Evolutionary conservation across 2,329 filamentous ascomycete species (phyloP).

Genomic region (Aspergillus sp.): DNA sequence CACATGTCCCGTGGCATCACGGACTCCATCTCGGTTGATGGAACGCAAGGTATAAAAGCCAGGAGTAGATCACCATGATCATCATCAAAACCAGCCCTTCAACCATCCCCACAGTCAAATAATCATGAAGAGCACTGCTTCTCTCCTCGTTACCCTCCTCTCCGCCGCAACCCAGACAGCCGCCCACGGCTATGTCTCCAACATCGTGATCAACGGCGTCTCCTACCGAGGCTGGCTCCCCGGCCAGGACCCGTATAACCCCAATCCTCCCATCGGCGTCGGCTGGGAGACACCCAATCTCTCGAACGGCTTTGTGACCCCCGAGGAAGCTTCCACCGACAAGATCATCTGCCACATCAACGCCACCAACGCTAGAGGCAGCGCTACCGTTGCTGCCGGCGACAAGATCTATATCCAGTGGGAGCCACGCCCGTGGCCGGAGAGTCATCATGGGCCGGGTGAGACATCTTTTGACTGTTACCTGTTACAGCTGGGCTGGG

Average conservation of each 20-base stretch:
- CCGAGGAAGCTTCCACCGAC: constrained; percentile 45
- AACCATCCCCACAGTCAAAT: background rate
- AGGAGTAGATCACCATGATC: background rate
- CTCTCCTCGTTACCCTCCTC: background rate
- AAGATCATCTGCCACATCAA: constrained; percentile 64
- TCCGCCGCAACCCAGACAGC: background rate
- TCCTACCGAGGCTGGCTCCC: constrained; percentile 34
- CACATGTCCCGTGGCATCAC: background rate
- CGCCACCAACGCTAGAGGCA: constrained; percentile 53
- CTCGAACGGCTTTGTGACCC: constrained; percentile 55
- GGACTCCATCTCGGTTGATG: background rate
- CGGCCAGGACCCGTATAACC: constrained; percentile 33
- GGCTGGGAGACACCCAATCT: constrained; percentile 59
- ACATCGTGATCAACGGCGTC: constrained; percentile 27
- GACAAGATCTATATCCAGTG: constrained; percentile 61
- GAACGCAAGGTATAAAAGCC: background rate
- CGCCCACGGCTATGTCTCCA: constrained; percentile 25
- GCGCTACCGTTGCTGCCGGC: constrained; percentile 62
- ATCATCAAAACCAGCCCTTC: background rate
- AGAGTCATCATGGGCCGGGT: constrained; percentile 61
- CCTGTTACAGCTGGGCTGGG: too few species aligned
- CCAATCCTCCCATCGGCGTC: constrained; percentile 45
- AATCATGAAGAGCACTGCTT: background rate
- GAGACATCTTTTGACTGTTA: too few species aligned
- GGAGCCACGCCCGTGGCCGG: constrained; percentile 61